Evolutionary conservation across 2,329 filamentous ascomycete genomes (phyloP).

Genomic region (Davidsoniella eucalypti): DNA sequence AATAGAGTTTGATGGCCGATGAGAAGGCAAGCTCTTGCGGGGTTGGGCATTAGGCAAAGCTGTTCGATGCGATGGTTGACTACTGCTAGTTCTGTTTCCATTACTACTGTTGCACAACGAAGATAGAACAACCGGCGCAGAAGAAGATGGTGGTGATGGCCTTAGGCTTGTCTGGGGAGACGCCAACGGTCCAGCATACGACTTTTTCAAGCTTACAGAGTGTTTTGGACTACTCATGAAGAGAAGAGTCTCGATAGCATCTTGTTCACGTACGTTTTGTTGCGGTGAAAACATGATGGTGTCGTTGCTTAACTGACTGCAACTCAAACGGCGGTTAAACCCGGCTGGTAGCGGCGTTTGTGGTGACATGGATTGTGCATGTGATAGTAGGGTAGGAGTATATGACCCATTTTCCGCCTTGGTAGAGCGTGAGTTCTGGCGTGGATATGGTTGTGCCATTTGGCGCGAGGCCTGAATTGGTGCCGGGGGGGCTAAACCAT

Average conservation of each 20-base stretch:
- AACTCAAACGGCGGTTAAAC: slow-evolving; percentile 19
- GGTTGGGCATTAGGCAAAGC: slow-evolving; percentile 31
- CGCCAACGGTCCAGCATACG: slow-evolving; percentile 28
- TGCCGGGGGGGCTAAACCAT: slow-evolving; percentile 34
- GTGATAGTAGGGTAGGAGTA: slow-evolving; percentile 33
- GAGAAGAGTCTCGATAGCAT: slow-evolving; percentile 62
- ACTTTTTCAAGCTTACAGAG: slow-evolving; percentile 43
- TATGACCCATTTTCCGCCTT: slow-evolving; percentile 16
- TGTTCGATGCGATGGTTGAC: slow-evolving; percentile 16
- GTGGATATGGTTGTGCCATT: slow-evolving; percentile 21
- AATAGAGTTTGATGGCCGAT: slow-evolving; percentile 23
- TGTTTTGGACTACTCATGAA: slow-evolving; percentile 72
- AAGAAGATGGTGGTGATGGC: slow-evolving; percentile 12
- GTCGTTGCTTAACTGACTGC: slow-evolving; percentile 26
- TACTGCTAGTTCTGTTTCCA: slow-evolving; percentile 2
- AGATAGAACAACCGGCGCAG: background rate
- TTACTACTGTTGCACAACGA: slow-evolving; percentile 10
- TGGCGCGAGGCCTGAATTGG: slow-evolving; percentile 33
- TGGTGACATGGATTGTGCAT: slow-evolving; percentile 31
- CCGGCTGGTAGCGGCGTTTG: slow-evolving; percentile 14
- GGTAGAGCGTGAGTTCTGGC: slow-evolving; percentile 33
- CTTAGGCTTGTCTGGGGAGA: slow-evolving; percentile 18
- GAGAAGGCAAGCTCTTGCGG: slow-evolving; percentile 35
- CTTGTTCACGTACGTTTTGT: slow-evolving; percentile 57
- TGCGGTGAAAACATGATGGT: slow-evolving; percentile 51